phyloP scores from a whole-genome alignment of 768 basidiomycete species.

The Mycena crocata region DNA sequence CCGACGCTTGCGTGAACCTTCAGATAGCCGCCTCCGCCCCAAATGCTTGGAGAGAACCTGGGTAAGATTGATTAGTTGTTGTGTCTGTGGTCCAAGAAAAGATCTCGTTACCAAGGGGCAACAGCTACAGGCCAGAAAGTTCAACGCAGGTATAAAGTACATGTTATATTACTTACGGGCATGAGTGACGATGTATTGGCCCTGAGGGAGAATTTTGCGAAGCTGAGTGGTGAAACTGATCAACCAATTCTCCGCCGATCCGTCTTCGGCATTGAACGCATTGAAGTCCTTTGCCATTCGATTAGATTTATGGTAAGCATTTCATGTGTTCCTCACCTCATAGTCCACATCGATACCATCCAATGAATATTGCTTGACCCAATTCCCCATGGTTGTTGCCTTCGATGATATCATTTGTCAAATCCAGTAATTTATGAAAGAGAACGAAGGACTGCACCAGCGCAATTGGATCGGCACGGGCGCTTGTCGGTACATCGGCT shows the following conservation, averaged over 20 bases:
- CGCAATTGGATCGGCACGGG: constrained; percentile 65
- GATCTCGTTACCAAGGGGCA: constrained; percentile 56
- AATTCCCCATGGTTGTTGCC: constrained; percentile 76
- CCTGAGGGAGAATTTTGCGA: constrained; percentile 58
- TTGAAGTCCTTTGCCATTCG: constrained; percentile 61
- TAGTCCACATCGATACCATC: constrained; percentile 85
- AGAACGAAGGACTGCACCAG: constrained; percentile 52
- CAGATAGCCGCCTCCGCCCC: constrained; percentile 66
- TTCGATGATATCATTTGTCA: constrained; percentile 46
- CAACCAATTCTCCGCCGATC: constrained; percentile 46
- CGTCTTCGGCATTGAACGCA: constrained; percentile 46
- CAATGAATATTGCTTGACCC: constrained; percentile 69
- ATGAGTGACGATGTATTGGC: constrained; percentile 64
- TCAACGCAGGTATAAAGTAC: not conserved
- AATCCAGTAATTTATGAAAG: not conserved
- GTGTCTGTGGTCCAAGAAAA: too few species aligned
- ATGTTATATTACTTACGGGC: constrained; percentile 56
- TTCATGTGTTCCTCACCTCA: too few species aligned
- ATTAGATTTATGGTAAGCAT: too few species aligned
- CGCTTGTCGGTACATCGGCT: constrained; percentile 67
- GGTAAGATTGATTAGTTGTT: not conserved
- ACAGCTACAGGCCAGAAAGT: constrained; percentile 53
- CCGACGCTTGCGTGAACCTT: constrained; percentile 65
- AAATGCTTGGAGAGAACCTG: constrained; percentile 47
- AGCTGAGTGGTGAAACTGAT: constrained; percentile 64